Percentiles rank a stretch among this genome's conserved stretches.
phyloP scores from a whole-genome alignment of 768 basidiomycete species.

The Trametes maxima region DNA sequence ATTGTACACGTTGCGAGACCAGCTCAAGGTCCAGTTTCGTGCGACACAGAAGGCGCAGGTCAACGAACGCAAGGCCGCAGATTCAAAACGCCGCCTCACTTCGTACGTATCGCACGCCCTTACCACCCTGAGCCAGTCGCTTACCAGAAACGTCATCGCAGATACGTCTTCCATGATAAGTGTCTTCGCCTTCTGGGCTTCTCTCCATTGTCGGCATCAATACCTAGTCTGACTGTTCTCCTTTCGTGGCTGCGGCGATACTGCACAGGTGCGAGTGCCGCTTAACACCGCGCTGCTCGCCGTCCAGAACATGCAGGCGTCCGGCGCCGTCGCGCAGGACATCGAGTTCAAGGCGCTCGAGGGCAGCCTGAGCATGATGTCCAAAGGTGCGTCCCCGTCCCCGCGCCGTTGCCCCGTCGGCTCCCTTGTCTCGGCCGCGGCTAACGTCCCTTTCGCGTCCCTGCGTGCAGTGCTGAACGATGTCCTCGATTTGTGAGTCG shows the following conservation, averaged over 20 bases:
- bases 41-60: slow-evolving; percentile 64
- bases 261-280: slow-evolving; percentile 74
- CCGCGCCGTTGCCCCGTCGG: not conserved
- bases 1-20: slow-evolving; percentile 51
- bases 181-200: slow-evolving; percentile 34
- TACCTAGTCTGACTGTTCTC: not conserved
- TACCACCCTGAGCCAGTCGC: slow-evolving; percentile 15
- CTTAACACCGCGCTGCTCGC: slow-evolving; percentile 83
- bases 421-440: too few species aligned
- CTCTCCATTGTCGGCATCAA: slow-evolving; percentile 23
- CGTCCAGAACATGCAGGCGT: slow-evolving; percentile 90
- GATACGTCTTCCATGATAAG: slow-evolving; percentile 81
- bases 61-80: slow-evolving; percentile 68
- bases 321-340: slow-evolving; percentile 72
- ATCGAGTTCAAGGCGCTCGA: slow-evolving; percentile 88
- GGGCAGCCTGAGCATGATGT: slow-evolving; percentile 87
- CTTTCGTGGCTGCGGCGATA: slow-evolving; percentile 15
- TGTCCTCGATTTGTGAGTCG: slow-evolving; percentile 73
- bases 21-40: slow-evolving; percentile 55
- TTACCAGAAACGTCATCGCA: slow-evolving; percentile 31
- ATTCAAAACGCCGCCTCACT: slow-evolving; percentile 80
- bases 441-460: not conserved
- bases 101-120: slow-evolving; percentile 57
- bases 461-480: slow-evolving; percentile 64
- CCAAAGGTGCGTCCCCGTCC: slow-evolving; percentile 54